Evolutionary conservation across 2,329 filamentous ascomycete genomes (phyloP).

Genomic region (Alternaria burnsii): DNA sequence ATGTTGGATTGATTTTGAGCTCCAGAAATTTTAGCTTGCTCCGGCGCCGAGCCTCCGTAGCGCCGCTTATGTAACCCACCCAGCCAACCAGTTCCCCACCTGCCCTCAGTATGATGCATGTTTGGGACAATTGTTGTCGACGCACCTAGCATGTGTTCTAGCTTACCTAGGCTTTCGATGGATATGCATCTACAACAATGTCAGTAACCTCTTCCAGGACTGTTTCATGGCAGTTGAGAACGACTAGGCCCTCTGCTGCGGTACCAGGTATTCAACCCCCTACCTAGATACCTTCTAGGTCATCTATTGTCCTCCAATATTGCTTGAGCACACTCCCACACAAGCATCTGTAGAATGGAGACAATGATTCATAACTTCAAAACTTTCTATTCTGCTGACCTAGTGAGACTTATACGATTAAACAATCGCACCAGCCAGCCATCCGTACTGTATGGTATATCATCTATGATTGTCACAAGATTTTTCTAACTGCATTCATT

Average conservation of each 20-base stretch:
- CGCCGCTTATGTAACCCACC: slow-evolving; percentile 24
- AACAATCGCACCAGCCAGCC: background rate
- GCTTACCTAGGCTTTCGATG: background rate
- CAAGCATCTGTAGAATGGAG: background rate
- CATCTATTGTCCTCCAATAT: background rate
- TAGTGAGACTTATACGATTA: background rate
- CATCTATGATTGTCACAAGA: background rate
- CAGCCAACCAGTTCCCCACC: background rate
- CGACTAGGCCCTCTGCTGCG: background rate
- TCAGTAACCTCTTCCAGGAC: background rate
- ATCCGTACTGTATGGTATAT: background rate
- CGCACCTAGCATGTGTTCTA: background rate
- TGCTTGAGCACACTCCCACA: background rate
- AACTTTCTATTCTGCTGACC: background rate
- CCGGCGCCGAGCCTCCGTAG: slow-evolving; percentile 32
- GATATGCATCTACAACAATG: background rate
- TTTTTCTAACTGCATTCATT: background rate
- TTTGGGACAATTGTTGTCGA: background rate
- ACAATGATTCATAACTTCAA: background rate
- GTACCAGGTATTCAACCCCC: background rate
- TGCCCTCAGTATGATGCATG: background rate
- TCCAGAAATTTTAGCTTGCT: slow-evolving; percentile 37
- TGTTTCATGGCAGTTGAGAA: background rate
- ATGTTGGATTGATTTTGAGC: slow-evolving; percentile 22
- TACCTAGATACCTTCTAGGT: background rate